Base-by-base conservation (phyloP, 495 filamentous ascomycete genomes). In the Penicillium ochrochloron region DNA sequence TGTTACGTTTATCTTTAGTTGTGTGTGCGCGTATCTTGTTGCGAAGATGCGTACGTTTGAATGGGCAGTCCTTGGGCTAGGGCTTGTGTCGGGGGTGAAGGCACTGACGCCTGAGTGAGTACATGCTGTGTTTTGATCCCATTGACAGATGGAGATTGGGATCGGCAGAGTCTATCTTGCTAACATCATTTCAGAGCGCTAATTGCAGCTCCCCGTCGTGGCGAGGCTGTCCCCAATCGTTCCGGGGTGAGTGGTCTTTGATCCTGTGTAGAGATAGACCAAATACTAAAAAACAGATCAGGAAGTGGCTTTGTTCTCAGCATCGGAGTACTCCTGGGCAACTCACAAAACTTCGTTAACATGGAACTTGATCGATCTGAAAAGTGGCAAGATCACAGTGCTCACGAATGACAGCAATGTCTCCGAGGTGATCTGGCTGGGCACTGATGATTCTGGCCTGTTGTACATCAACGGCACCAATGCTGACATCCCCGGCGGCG, bases 391-490 rank as follows among this genome's bases (percentile, higher is more conserved):
- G 4, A 72, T 75, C 57, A 75, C 63, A 5, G 59, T 68, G 19
- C 75, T 79, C 34, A 76, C 75, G 11, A 65, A 81, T 23, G 79
- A 79, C 57, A 75, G 75, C 64, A 76, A 79, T 70, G 75, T 83
- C 56, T 75, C 75, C 21, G 81, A 83, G 67, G 65, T 83, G 33
- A 63, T 75, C 56, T 84, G 80, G 78, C 37, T 82, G 27, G 77
- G 76, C 21, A 69, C 75, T 2, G 78, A 65, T 54, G 70, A 79
- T 52, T 80, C 78, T 3, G 73, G 75, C 17, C 62, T 84, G 34
- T 61, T 84, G 37, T 84, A 84, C 65, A 73, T 83, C 73, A 83
- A 82, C 62, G 68, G 69, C 60, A 81, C 79, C 17, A 83, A 82
- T 52, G 72, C 74, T 5, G 66, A 79, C 0, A 73, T 77, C 15